Evolutionary conservation across 1,284 basidiomycete species (phyloP), one percentile per base, ranked within the genome.

Genomic region (Jaminaea rosea): DNA sequence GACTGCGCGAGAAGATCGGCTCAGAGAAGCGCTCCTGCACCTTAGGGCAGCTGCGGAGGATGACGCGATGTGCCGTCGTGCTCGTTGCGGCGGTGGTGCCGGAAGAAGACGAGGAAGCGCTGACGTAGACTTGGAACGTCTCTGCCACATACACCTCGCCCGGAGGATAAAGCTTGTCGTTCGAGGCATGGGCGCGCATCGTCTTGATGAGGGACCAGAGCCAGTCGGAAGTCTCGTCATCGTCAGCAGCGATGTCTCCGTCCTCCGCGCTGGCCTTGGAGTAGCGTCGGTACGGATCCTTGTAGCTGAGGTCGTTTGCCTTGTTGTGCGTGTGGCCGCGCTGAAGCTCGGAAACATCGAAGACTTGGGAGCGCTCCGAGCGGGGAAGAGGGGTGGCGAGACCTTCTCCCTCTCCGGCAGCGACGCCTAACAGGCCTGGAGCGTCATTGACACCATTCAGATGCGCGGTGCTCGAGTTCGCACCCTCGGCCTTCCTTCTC

Each of bases 21-120:
- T 80, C 78, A 19, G 75, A 69, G 62, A 80, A 80, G 3, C 78
- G 57, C 53, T 76, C 76, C 53, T 75, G 73, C 4, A 79, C 77
- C 17, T 77, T 75, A 42, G 78, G 75, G 52, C 77, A 77, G 41
- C 73, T 69, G 2, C 77, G 65, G 21, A 80, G 62, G 19, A 78
- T 72, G 23, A 78, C 76, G 15, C 78, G 59, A 31, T 77, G 69
- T 2, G 77, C 78, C 19, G 39, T 21, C 15, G 23, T 17, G 6
- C 19, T 42, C 39, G 19, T 42, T 17, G 19, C 19, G n/a, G n/a
- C n/a, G n/a, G n/a, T n/a, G n/a, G n/a, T n/a, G n/a, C n/a, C n/a
- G n/a, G n/a, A n/a, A n/a, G n/a, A n/a, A 7, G 37, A 46, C 52
- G 44, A 58, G 5, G 54, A n/a, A 4, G 58, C 47, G 27, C 58